phyloP scores from a whole-genome alignment of 2,329 filamentous ascomycete species.

The Didymella keratinophila region DNA sequence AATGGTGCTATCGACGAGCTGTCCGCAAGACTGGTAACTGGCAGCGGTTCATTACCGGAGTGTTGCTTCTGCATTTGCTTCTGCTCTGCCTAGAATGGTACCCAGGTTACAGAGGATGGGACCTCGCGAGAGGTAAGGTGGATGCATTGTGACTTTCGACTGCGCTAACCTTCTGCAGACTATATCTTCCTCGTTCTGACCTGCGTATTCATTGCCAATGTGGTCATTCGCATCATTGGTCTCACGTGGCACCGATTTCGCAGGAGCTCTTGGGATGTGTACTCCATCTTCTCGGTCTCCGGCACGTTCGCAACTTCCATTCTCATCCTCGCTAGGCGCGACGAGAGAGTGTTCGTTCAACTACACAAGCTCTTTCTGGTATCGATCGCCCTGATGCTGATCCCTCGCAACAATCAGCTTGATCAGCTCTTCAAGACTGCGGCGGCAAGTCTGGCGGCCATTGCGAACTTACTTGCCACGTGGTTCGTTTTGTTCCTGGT shows the following conservation, averaged over 20 bases:
- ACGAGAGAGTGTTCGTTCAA: conserved; percentile 71
- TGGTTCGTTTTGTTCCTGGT: conserved; percentile 98
- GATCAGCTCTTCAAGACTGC: conserved; percentile 99
- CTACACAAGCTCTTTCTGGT: conserved; percentile 95
- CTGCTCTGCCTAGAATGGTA: conserved; percentile 88
- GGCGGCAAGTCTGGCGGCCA: conserved; percentile 88
- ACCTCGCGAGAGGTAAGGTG: conserved; percentile 65
- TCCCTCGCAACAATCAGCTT: conserved; percentile 93
- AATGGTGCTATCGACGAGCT: conserved; percentile 93
- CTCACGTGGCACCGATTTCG: conserved; percentile 92
- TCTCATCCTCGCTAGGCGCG: conserved; percentile 70
- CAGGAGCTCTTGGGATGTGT: conserved; percentile 94
- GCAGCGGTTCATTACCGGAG: conserved; percentile 81
- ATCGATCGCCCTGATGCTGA: conserved; percentile 85
- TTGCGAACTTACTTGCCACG: conserved; percentile 89
- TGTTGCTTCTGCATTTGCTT: conserved; percentile 82
- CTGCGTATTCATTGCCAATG: conserved; percentile 81
- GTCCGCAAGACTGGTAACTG: conserved; percentile 93
- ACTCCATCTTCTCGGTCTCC: conserved; percentile 78
- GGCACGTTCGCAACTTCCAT: conserved; percentile 86
- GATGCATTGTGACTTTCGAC: background rate
- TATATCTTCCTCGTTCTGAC: conserved; percentile 82
- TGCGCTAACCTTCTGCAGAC: conserved; percentile 55
- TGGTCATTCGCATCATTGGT: conserved; percentile 82
- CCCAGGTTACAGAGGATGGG: conserved; percentile 76